Conservation (phyloP, 176 grass and related monocot species). For the Eragrostis nindensis region DNA sequence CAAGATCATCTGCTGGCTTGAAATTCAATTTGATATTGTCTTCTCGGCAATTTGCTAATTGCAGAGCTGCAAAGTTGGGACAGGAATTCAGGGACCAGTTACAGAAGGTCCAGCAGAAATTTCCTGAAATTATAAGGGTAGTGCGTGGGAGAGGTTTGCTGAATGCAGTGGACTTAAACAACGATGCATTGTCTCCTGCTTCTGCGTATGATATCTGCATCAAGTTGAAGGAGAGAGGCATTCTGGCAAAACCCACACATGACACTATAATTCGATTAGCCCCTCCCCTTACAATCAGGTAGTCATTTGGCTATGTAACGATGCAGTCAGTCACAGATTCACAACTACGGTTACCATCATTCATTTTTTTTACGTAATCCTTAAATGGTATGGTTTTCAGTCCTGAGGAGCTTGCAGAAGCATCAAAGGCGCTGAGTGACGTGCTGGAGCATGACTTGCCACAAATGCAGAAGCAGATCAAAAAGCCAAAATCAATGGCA, state of each 20-base stretch:
- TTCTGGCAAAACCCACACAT: slow-evolving; percentile 96
- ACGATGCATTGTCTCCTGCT: slow-evolving; percentile 61
- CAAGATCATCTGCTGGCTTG: too few species aligned
- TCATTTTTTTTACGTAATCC: neutral
- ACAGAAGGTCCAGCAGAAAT: slow-evolving; percentile 61
- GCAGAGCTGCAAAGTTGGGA: slow-evolving; percentile 74
- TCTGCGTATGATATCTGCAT: slow-evolving; percentile 96
- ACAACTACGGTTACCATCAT: neutral
- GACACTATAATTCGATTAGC: slow-evolving; percentile 89
- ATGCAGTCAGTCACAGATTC: neutral
- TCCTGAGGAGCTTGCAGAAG: slow-evolving; percentile 74
- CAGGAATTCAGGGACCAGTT: slow-evolving; percentile 78
- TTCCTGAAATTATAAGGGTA: slow-evolving; percentile 81
- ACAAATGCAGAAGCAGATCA: slow-evolving; percentile 66
- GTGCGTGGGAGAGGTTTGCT: slow-evolving; percentile 87
- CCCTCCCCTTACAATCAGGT: slow-evolving; percentile 85
- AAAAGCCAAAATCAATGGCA: slow-evolving; percentile 55
- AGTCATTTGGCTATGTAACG: neutral
- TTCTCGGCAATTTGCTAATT: slow-evolving; percentile 11
- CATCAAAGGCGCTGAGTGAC: slow-evolving; percentile 76
- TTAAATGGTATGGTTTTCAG: slow-evolving; percentile 49
- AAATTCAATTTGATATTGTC: neutral
- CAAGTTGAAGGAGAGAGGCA: slow-evolving; percentile 92
- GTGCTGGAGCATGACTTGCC: slow-evolving; percentile 84
- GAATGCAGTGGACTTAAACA: slow-evolving; percentile 88